These are phyloP conservation scores for Plectranthus barbatus DNA, from an alignment of 257 asterid genomes.

Conservation along the genomic window DNA sequence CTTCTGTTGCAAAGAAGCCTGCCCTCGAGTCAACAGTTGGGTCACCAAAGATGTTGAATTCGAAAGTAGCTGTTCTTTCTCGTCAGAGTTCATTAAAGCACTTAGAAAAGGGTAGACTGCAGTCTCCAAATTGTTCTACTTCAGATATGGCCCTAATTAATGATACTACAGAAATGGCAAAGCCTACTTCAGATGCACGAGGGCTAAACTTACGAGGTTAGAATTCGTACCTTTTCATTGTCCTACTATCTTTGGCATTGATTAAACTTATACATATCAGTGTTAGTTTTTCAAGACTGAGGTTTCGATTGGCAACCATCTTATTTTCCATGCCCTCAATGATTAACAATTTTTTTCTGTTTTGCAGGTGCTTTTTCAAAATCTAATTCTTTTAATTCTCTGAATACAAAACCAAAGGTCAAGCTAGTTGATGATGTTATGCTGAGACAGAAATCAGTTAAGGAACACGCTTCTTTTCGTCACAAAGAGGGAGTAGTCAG, in stretches of 20 bases:
- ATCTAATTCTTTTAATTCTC: constrained; percentile 65
- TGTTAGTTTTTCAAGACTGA: neutral
- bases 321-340: neutral
- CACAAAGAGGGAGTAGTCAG: constrained; percentile 48
- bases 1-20: constrained; percentile 53
- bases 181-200: constrained; percentile 42
- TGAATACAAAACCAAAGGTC: constrained; percentile 58
- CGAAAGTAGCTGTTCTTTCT: constrained; percentile 38
- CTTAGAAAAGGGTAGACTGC: constrained; percentile 46
- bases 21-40: constrained; percentile 42
- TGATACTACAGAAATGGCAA: constrained; percentile 34
- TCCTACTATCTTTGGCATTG: constrained; percentile 9
- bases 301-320: constrained; percentile 2
- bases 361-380: constrained; percentile 64
- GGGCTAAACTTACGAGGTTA: constrained; percentile 38
- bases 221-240: neutral
- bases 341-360: constrained; percentile 7
- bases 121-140: constrained; percentile 33
- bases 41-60: constrained; percentile 36
- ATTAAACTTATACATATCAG: neutral
- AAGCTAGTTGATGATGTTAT: constrained; percentile 62
- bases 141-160: constrained; percentile 26
- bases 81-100: constrained; percentile 57
- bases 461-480: constrained; percentile 43
- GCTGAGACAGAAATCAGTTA: constrained; percentile 62